A percentile compares a stretch with the other conserved stretches of the same genome.
These are phyloP conservation scores for Saussurea involucrata DNA, from an alignment of 129 eudicot genomes.

Conservation along the genomic window DNA sequence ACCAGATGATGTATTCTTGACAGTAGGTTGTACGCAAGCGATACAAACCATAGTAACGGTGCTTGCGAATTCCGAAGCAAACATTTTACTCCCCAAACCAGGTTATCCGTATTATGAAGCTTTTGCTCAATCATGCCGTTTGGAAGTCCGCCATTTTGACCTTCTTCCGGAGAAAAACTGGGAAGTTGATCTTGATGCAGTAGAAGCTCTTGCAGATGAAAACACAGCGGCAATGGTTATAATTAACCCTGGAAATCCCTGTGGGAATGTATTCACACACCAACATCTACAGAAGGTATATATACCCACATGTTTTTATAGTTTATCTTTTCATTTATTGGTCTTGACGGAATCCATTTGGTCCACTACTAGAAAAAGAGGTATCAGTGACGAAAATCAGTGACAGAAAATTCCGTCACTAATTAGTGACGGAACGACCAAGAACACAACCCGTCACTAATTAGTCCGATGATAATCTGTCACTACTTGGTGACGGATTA, in stretches of 20 bases:
- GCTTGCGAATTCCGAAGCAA: slow-evolving; percentile 57
- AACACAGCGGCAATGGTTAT: slow-evolving; percentile 77
- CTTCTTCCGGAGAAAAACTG: slow-evolving; percentile 65
- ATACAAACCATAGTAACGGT: slow-evolving; percentile 47
- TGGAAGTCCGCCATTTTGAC: slow-evolving; percentile 66
- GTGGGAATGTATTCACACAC: slow-evolving; percentile 73
- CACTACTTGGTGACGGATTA: too few relatives aligned
- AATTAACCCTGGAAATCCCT: slow-evolving; percentile 90
- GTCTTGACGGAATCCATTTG: neutral
- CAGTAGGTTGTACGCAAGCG: slow-evolving; percentile 70
- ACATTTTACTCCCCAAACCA: slow-evolving; percentile 74
- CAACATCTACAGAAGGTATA: slow-evolving; percentile 70
- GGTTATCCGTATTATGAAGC: slow-evolving; percentile 71
- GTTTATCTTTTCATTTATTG: neutral
- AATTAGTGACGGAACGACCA: too few relatives aligned
- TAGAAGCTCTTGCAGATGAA: slow-evolving; percentile 71
- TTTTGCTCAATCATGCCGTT: slow-evolving; percentile 35
- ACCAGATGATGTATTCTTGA: slow-evolving; percentile 64
- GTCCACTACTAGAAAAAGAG: too few relatives aligned
- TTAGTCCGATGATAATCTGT: too few relatives aligned
- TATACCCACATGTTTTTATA: neutral
- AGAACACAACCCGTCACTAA: too few relatives aligned
- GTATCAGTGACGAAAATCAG: too few relatives aligned
- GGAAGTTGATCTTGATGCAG: slow-evolving; percentile 70
- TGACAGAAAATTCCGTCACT: too few relatives aligned